These are phyloP conservation scores for Musa beccarii DNA, from an alignment of 176 grass and related monocot genomes.

Conservation along the genomic window DNA sequence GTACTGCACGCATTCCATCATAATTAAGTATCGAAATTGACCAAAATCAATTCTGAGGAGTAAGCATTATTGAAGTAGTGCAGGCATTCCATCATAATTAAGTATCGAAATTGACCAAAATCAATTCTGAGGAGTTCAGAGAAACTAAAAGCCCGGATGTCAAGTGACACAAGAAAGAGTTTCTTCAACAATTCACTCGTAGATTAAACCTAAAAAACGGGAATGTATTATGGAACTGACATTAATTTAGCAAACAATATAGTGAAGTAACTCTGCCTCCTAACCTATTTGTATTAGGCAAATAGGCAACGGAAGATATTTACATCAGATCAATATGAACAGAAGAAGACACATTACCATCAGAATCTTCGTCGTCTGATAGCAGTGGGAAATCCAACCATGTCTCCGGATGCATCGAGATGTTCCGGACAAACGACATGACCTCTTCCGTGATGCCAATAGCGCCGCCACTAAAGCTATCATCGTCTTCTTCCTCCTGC, in stretches of 20 bases:
- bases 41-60: neutral
- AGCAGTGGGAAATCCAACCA: conserved; percentile 92
- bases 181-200: neutral
- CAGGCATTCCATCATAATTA: too few species aligned
- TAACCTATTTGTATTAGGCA: neutral
- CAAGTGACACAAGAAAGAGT: neutral
- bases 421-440: conserved; percentile 72
- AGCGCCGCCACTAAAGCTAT: conserved; percentile 38
- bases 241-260: neutral
- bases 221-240: neutral
- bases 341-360: conserved; percentile 48
- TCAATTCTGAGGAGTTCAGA: neutral
- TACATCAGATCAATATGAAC: conserved; percentile 20
- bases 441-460: conserved; percentile 85
- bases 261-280: neutral
- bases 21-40: neutral
- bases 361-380: conserved; percentile 65
- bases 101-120: neutral
- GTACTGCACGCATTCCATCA: too few species aligned
- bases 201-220: too few species aligned
- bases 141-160: neutral
- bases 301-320: neutral
- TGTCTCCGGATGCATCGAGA: conserved; percentile 80
- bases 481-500: conserved; percentile 19
- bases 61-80: too few species aligned